These are phyloP conservation scores for Lasiodiplodia citricola DNA, from an alignment of 2,329 filamentous ascomycete genomes.

Conservation along the genomic window DNA sequence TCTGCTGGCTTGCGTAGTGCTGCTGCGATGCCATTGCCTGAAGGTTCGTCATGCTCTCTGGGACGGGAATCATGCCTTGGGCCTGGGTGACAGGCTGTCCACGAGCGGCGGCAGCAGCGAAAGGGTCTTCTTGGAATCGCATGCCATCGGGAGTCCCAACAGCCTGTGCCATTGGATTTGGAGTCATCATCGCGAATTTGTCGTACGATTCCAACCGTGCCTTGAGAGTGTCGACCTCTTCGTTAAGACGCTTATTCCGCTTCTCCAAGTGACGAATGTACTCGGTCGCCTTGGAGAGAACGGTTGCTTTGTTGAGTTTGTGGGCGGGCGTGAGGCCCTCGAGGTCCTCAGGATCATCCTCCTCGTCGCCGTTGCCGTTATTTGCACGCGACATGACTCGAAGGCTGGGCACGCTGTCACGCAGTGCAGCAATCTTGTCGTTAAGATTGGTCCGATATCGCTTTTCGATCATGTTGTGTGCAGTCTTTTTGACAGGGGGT, in stretches of 20 bases:
- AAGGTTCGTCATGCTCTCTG: constrained; percentile 48
- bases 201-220: constrained; percentile 68
- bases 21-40: constrained; percentile 38
- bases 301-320: constrained; percentile 97
- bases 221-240: constrained; percentile 82
- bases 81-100: constrained; percentile 30
- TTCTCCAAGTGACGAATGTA: constrained; percentile 95
- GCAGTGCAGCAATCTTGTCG: constrained; percentile 91
- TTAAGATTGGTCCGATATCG: constrained; percentile 95
- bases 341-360: constrained; percentile 80
- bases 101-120: constrained; percentile 33
- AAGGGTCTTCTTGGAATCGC: constrained; percentile 46
- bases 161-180: constrained; percentile 40
- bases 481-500: constrained; percentile 79
- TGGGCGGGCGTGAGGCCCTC: constrained; percentile 75
- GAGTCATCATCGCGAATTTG: constrained; percentile 70
- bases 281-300: constrained; percentile 92
- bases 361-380: constrained; percentile 67
- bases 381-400: constrained; percentile 73
- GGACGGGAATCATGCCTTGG: constrained; percentile 50
- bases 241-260: constrained; percentile 78
- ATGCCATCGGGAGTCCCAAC: constrained; percentile 43
- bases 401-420: constrained; percentile 90
- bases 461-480: constrained; percentile 98
- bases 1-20: constrained; percentile 40